Percentiles rank a stretch among this genome's conserved stretches.
Evolutionary conservation across 1,284 basidiomycete species (phyloP).

Genomic region (Porogramme epimiltina): DNA sequence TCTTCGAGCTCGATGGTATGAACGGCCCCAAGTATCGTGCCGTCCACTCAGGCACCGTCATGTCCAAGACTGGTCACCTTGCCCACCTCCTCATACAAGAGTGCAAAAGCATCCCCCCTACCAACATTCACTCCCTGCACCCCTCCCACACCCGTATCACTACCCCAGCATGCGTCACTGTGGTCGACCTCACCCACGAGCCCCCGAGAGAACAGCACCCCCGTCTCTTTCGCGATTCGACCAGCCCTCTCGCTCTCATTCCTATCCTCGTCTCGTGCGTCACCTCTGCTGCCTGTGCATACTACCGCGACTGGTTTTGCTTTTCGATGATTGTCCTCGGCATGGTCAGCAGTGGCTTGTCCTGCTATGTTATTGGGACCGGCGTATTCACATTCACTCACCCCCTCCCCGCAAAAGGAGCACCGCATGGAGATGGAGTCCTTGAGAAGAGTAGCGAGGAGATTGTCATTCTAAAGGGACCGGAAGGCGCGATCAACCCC

Average conservation of each 20-base stretch:
- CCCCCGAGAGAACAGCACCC: conserved; percentile 6
- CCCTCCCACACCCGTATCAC: not conserved
- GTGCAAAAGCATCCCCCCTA: conserved; percentile 3
- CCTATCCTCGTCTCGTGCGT: conserved; percentile 12
- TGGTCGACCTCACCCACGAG: conserved; percentile 4
- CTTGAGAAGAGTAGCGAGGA: conserved; percentile 2
- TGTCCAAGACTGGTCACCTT: conserved; percentile 17
- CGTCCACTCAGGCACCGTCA: conserved; percentile 18
- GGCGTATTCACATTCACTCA: conserved; percentile 6
- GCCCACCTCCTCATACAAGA: conserved; percentile 16
- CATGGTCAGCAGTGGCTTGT: conserved; percentile 9
- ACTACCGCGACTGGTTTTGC: conserved; percentile 10
- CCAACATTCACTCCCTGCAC: no score
- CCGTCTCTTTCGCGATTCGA: not conserved
- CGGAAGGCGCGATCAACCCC: conserved; percentile 6
- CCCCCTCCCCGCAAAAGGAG: not conserved
- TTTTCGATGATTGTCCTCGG: conserved; percentile 17
- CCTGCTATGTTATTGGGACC: conserved; percentile 8
- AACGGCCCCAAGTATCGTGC: conserved; percentile 16
- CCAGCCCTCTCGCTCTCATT: conserved; percentile 8
- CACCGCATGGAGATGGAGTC: conserved; percentile 3
- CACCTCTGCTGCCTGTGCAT: conserved; percentile 4
- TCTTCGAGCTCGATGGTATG: conserved; percentile 20
- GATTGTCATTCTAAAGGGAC: conserved; percentile 8
- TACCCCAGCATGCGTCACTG: conserved; percentile 9